A percentile compares a stretch with the other conserved stretches of the same genome.
Evolutionary conservation across 805 yeast species (phyloP).

Genomic region (Teunomyces tritomae): DNA sequence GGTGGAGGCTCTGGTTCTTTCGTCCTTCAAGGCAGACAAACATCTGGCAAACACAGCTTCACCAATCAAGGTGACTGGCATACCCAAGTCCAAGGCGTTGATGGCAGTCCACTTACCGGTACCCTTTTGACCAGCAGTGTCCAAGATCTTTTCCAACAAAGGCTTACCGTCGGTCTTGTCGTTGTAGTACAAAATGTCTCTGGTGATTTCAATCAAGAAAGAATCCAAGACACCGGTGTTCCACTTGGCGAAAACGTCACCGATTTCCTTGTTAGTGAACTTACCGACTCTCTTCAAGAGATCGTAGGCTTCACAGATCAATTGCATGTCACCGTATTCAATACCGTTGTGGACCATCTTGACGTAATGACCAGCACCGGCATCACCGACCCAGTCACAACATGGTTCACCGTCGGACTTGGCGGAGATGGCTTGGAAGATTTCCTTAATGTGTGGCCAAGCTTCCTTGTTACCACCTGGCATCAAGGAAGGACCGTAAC

Average conservation of each 20-base stretch:
- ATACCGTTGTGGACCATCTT: slow-evolving; percentile 99
- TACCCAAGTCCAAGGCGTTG: slow-evolving; percentile 95
- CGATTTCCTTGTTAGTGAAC: slow-evolving; percentile 85
- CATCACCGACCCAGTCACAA: slow-evolving; percentile 99
- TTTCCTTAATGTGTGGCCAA: slow-evolving; percentile 97
- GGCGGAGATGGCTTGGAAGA: slow-evolving; percentile 95
- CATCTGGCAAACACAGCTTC: slow-evolving; percentile 98
- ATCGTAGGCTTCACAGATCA: slow-evolving; percentile 97
- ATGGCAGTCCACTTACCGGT: slow-evolving; percentile 99
- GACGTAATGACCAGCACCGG: slow-evolving; percentile 98
- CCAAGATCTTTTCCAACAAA: slow-evolving; percentile 93
- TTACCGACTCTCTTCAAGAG: slow-evolving; percentile 92
- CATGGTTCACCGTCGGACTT: slow-evolving; percentile 98
- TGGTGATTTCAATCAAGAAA: slow-evolving; percentile 93
- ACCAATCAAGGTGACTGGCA: slow-evolving; percentile 97
- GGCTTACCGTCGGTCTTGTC: slow-evolving; percentile 87
- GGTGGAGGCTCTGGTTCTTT: slow-evolving; percentile 84
- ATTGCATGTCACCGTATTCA: slow-evolving; percentile 99
- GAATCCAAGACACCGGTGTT: slow-evolving; percentile 97
- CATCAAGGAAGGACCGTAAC: slow-evolving; percentile 98
- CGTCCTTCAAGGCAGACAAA: slow-evolving; percentile 86
- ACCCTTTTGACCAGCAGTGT: slow-evolving; percentile 98
- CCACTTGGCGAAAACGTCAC: slow-evolving; percentile 90
- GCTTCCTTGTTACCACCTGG: slow-evolving; percentile 99
- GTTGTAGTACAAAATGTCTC: slow-evolving; percentile 86